Base-by-base conservation (phyloP, 768 basidiomycete genomes). In the Collybia sordida region DNA sequence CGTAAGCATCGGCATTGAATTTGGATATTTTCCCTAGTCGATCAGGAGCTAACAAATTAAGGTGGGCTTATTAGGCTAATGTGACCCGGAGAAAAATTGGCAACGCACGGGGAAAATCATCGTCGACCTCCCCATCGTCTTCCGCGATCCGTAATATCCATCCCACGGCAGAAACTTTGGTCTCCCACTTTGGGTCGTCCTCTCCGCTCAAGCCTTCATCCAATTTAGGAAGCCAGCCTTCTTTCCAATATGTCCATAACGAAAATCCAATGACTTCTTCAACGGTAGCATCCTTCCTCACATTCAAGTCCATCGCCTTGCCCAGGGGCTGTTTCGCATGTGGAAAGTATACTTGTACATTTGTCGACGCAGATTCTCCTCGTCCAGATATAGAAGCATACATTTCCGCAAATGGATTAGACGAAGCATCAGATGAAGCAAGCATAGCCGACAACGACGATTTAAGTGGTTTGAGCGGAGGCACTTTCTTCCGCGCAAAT, bases 111-210 rank as follows among this genome's bases (percentile, higher is more conserved):
- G 96, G 97, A 63, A 95, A 98, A 71, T 99, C 97, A 64, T 98
- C 97, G 64, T 99, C 97, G 0, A 98, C 93, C 66, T 98, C 96
- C 14, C 97, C 97, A 64, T 98, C 95, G 39, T 94, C 91, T 60
- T 99, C 97, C 1, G 93, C 90, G 47, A 98, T 93, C 51, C 93
- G 75, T 69, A 99, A 65, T 34, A 92, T 86, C 96, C 97, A 99
- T 1, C 92, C 93, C 3, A 90, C 75, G 0, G 91, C 88, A 39
- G 84, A 87, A 42, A 92, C 71, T 55, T 70, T 74, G 1, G 74
- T 74, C 15, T 72, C 71, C 68, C 80, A 74, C 59, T 78, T 83
- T 27, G 80, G 77, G 54, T 90, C 86, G 22, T 82, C 79, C 53
- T 82, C 82, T 3, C 75, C 79, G 28, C 64, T 72, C 44, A 85